Evolutionary conservation across 176 grass and related monocot species (phyloP), one percentile per base, ranked within the genome.

Genomic region (Juncus inflexus): DNA sequence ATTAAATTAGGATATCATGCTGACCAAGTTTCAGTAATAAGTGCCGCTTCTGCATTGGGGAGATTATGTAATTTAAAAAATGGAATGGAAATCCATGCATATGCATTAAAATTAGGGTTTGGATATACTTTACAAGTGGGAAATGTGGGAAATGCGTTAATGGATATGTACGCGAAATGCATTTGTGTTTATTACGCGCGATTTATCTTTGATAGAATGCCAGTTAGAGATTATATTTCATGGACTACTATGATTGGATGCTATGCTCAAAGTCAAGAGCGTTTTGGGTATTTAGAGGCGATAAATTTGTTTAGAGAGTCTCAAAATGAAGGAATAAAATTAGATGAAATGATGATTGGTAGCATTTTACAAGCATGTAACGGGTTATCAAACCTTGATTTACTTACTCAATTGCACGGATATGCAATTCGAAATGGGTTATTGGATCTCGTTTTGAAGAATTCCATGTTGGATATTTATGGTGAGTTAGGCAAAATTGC

Each of bases 131-230:
- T 87, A 51, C 81, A 86, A 80, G 84, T 91, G 47, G 82, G 63
- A 47, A 96, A 96, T 79, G 84, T 91, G 47, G 82, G 63, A 47
- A 96, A 96, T 79, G 83, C 84, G 38, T 70, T 96, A 52, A 84
- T 96, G 50, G 91, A 96, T 77, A 96, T 91, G 91, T 91, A 96
- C 65, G 78, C 76, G 47, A 96, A 83, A 64, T 96, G 87, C 40
- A 8, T 9, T 36, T 62, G 61, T 19, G 14, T 79, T 56, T 69
- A 74, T 37, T 96, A 82, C 15, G 65, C 84, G 9, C 52, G 63
- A 0, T 50, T 37, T 35, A 50, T 91, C 28, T 96, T 96, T 68
- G 69, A 83, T 55, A 79, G 79, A 52, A 65, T 91, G 79, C 66
- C 59, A 4, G 62, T 13, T 37, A 88, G 82, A 77, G 87, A 96